These are phyloP conservation scores for Malassezia obtusa DNA, from an alignment of 1,284 basidiomycete genomes.

Conservation along the genomic window DNA sequence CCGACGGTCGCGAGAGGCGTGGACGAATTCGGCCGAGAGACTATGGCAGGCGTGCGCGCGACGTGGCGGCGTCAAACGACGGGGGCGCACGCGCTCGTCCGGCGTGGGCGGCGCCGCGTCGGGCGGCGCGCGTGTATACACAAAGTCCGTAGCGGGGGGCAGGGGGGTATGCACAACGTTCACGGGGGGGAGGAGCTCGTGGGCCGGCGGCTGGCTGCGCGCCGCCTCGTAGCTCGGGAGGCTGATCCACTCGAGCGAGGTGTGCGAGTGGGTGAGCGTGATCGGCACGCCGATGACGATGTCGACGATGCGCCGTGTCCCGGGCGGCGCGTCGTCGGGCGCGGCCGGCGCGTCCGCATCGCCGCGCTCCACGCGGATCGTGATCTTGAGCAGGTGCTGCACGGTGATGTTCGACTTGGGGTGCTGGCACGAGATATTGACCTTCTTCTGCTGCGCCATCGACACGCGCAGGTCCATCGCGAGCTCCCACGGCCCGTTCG, in stretches of 20 bases:
- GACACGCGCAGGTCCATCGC: conserved; percentile 43
- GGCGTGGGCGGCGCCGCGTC: neutral
- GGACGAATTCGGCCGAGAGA: neutral
- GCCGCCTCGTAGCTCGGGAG: conserved; percentile 36
- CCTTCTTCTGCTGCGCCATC: conserved; percentile 46
- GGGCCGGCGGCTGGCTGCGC: conserved; percentile 3
- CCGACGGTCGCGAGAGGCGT: neutral
- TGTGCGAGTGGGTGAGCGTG: conserved; percentile 49
- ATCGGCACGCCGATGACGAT: conserved; percentile 78
- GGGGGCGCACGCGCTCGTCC: neutral
- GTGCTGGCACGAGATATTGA: conserved; percentile 77
- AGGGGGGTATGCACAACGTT: neutral
- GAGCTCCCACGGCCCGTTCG: conserved; percentile 55
- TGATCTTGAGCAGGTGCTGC: conserved; percentile 68
- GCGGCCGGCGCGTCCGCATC: conserved; percentile 9
- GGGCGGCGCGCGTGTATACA: neutral
- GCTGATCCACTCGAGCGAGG: conserved; percentile 36
- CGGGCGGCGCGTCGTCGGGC: conserved; percentile 5
- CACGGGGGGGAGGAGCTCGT: neutral
- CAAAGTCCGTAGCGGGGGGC: conserved; percentile 1
- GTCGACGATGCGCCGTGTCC: conserved; percentile 56
- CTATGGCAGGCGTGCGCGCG: neutral
- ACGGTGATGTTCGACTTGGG: conserved; percentile 69
- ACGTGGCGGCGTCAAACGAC: neutral
- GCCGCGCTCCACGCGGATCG: conserved; percentile 65